Conservation (phyloP, 2,329 filamentous ascomycete genomes). For the Calonectria honghensis region DNA sequence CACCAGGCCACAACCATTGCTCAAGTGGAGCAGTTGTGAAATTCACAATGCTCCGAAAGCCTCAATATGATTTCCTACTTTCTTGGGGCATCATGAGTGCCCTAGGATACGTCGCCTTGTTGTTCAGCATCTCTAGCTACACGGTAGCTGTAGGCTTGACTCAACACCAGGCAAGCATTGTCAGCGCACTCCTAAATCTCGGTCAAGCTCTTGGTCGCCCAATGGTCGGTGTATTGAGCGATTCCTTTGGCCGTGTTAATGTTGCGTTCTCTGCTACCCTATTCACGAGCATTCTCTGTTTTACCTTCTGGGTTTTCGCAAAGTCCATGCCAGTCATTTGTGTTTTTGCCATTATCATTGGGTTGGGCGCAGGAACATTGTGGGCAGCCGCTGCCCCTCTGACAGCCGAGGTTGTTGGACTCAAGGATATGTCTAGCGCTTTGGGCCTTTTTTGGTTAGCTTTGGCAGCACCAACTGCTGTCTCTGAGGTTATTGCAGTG, state of each 20-base stretch:
- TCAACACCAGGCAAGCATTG: constrained; percentile 74
- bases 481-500: constrained; percentile 34
- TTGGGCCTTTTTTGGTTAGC: constrained; percentile 31
- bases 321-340: constrained; percentile 74
- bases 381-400: constrained; percentile 36
- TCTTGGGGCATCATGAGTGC: constrained; percentile 76
- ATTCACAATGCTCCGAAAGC: constrained; percentile 62
- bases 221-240: constrained; percentile 77
- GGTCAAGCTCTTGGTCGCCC: constrained; percentile 76
- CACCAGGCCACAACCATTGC: background rate
- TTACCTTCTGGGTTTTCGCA: constrained; percentile 78
- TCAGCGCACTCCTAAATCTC: constrained; percentile 77
- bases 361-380: constrained; percentile 66
- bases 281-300: constrained; percentile 66
- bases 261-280: constrained; percentile 72
- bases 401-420: constrained; percentile 32
- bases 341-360: constrained; percentile 75
- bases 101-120: constrained; percentile 78
- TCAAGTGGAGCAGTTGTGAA: background rate
- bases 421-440: constrained; percentile 27
- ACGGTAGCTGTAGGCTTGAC: constrained; percentile 75
- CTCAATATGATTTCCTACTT: constrained; percentile 74
- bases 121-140: constrained; percentile 79
- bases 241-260: constrained; percentile 77
- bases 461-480: constrained; percentile 29